Base-by-base conservation (phyloP, 345 rosid species). In the Brassica rapa region DNA sequence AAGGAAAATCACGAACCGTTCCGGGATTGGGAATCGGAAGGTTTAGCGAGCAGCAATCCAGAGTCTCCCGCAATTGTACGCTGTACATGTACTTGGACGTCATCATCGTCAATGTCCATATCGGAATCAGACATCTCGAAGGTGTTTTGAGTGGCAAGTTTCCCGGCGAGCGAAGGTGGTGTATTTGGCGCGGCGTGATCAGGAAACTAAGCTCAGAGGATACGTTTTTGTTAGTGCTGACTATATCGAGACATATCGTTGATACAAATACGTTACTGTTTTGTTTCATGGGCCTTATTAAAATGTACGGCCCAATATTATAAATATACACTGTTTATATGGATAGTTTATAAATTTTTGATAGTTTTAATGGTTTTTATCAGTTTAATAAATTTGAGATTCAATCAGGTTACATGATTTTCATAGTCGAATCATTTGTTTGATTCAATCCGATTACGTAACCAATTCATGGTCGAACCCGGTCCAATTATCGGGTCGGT, bases 51-150 rank as follows among this genome's bases (percentile, higher is more conserved):
- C 62, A 76, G 55, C 56, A 77, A 72, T 72, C 33, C 37, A 55
- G 62, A 49, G 24, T 63, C 60, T 46, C 77, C 51, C 9, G 57
- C 56, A 57, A 65, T 65, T 37, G 66, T 65, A 27, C 21, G 63
- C 14, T 30, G 29, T 7, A 4, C 21, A 6, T 73, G 64, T 24
- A 60, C 64, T 60, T 61, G 69, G 41, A 68, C 78, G 6, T 79
- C 82, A 27, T 73, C 78, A 25, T 79, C 82, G 14, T 79, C 82
- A 68, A 77, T 59, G 56, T 68, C 71, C 73, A 71, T 41, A 6
- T 66, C 61, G 76, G 81, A 75, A 76, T 76, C 83, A 76, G 83
- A 76, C 80, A 81, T 77, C 73, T 71, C 65, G 55, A 73, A 29
- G 35, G 2, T 25, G 2, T 76, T 9, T 10, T 39, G 4, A 39